Base-by-base conservation (phyloP, 495 filamentous ascomycete genomes). In the Aspergillus cavernicola region DNA sequence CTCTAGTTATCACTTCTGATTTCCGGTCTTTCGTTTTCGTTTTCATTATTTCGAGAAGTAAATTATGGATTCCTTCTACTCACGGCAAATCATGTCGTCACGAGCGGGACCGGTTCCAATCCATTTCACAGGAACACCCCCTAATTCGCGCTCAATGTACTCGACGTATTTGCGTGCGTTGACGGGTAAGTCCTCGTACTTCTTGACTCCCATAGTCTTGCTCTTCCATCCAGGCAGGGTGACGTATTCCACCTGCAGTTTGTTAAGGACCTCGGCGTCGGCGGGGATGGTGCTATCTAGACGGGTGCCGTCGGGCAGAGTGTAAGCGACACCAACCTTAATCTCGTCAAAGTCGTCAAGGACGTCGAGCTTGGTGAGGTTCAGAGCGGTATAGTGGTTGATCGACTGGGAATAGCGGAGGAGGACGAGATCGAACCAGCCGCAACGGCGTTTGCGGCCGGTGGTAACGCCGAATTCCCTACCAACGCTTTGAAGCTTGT, bases 371-470 rank as follows among this genome's bases (percentile, higher is more conserved):
- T 92, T 96, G 54, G 90, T 96, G 32, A 96, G 71, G 77, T 96
- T 95, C 40, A 95, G 70, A 2, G 75, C 72, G 9, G 84, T 87
- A 72, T 90, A 89, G 72, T 89, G 79, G 74, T 89, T 88, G 57
- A 90, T 74, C 1, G 74, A 69, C 28, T 78, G 72, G 35, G 81
- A 88, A 76, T 91, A 90, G 59, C 88, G 86, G 51, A 88, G 67
- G n/a, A 93, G 75, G n/a, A 92, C 85, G 6, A 96, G 79, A 64
- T 97, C 90, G 33, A 96, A 79, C 90, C 88, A 95, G 23, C 91
- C 92, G 64, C 91, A 96, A 39, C 91, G 82, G 18, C 92, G 85
- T 58, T 73, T 82, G 47, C 92, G 82, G 52, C 92, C 91, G 19
- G 91, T 96, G 37, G 86, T 96, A 29, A 88, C 88, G 53, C 90